Percentiles rank a stretch among this genome's conserved stretches.
Evolutionary conservation across 1,284 basidiomycete genomes (phyloP).

Genomic region (Trametes versicolor): DNA sequence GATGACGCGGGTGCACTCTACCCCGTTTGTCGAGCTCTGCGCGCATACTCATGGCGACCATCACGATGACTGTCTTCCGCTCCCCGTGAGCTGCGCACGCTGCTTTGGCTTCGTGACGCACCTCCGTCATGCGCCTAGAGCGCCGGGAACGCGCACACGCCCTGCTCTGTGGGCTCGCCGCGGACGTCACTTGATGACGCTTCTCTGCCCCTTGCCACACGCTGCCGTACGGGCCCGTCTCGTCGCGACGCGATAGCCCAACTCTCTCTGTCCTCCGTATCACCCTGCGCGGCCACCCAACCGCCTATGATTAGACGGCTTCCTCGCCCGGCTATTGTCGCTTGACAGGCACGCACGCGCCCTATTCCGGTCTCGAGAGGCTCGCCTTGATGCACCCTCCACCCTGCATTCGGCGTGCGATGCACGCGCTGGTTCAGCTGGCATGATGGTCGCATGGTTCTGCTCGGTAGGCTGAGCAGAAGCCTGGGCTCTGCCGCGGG

Average conservation of each 20-base stretch:
- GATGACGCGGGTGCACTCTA: constrained; percentile 19
- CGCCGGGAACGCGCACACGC: background rate
- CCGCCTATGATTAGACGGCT: constrained; percentile 23
- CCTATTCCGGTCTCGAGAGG: constrained; percentile 13
- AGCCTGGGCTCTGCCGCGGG: constrained; percentile 4
- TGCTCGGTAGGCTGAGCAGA: too few relatives aligned
- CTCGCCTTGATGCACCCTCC: constrained; percentile 6
- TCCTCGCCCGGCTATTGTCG: constrained; percentile 19
- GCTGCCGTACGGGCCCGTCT: constrained; percentile 17
- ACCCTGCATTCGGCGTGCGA: background rate
- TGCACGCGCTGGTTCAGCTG: constrained; percentile 10
- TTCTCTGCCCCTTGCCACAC: constrained; percentile 15
- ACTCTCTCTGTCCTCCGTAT: constrained; percentile 8
- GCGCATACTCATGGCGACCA: constrained; percentile 23
- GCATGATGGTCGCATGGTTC: constrained; percentile 10
- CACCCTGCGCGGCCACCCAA: constrained; percentile 15
- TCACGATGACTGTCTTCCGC: constrained; percentile 16
- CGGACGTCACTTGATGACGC: constrained; percentile 22
- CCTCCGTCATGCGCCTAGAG: background rate
- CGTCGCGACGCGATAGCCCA: constrained; percentile 10
- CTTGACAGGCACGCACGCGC: constrained; percentile 7
- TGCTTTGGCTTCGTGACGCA: constrained; percentile 20
- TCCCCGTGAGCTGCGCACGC: constrained; percentile 15
- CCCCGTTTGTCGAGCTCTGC: constrained; percentile 22
- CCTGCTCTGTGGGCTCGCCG: background rate